phyloP scores from a whole-genome alignment of 1,284 basidiomycete species.

The Cutaneotrichosporon sp. region DNA sequence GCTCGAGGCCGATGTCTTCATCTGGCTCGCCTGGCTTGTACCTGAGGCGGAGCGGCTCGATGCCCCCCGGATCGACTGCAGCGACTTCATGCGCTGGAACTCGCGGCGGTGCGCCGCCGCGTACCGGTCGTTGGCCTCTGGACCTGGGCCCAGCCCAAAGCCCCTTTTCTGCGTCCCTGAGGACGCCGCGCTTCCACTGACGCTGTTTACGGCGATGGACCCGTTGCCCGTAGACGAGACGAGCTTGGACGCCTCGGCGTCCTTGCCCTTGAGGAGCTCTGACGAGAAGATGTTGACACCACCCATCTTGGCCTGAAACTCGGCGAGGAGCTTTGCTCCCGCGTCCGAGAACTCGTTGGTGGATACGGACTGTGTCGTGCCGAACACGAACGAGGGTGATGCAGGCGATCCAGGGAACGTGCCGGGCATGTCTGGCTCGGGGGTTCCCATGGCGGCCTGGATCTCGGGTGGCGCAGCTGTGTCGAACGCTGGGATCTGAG shows the following conservation, averaged over 20 bases:
- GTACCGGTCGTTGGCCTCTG: conserved; percentile 34
- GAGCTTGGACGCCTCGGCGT: conserved; percentile 40
- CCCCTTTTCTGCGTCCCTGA: conserved; percentile 1
- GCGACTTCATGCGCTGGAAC: conserved; percentile 40
- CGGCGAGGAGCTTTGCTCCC: conserved; percentile 37
- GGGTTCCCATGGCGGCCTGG: conserved; percentile 3
- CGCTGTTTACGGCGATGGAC: conserved; percentile 31
- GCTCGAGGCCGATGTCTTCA: background rate
- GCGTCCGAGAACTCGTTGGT: conserved; percentile 40
- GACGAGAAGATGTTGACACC: conserved; percentile 28
- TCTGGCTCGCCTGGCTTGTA: conserved; percentile 3
- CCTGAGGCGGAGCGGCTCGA: conserved; percentile 4
- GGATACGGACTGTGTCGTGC: conserved; percentile 28
- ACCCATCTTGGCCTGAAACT: conserved; percentile 47
- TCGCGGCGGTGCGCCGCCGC: conserved; percentile 43
- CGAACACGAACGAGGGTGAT: conserved; percentile 32
- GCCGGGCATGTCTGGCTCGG: conserved; percentile 15
- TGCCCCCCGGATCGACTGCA: conserved; percentile 9
- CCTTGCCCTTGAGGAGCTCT: conserved; percentile 47
- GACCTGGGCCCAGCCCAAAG: conserved; percentile 5
- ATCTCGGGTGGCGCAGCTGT: conserved; percentile 1
- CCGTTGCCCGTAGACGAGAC: conserved; percentile 32
- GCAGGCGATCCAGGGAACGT: conserved; percentile 12
- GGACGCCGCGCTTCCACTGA: conserved; percentile 35
- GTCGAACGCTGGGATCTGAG: background rate